A percentile compares a stretch with the other conserved stretches of the same genome.
phyloP scores from a whole-genome alignment of 345 rosid genomes.

The Capsella bursapastoris region DNA sequence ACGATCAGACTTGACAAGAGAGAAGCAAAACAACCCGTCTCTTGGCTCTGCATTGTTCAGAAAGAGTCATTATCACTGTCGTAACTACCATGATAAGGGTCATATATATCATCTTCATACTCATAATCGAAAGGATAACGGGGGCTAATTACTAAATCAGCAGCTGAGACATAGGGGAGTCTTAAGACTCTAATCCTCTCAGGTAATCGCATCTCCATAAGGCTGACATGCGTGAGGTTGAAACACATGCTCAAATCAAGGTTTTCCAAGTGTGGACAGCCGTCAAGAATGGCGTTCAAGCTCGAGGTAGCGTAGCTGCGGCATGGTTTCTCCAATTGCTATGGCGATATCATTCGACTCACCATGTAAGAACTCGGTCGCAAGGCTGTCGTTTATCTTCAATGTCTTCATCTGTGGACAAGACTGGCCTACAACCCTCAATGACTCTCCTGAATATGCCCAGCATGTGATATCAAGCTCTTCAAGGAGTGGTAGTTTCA shows the following conservation, averaged over 20 bases:
- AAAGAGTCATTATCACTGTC: no score
- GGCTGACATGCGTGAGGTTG: no score
- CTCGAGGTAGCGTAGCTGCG: slow-evolving; percentile 1
- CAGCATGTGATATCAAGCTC: no score
- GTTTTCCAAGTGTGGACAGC: background rate
- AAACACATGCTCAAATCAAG: slow-evolving; percentile 2
- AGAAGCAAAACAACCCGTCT: no score
- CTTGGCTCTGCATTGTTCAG: no score
- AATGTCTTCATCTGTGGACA: slow-evolving; percentile 32
- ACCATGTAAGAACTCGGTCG: rapidly evolving
- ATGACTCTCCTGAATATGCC: background rate
- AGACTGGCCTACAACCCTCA: background rate
- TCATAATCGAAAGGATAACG: no score
- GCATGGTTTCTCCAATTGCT: slow-evolving; percentile 19
- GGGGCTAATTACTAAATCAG: no score
- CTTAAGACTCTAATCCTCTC: background rate
- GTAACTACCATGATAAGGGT: no score
- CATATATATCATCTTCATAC: no score
- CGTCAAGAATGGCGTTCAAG: slow-evolving; percentile 14
- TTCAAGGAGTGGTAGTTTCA: background rate
- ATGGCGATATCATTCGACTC: background rate
- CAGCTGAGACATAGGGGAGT: no score
- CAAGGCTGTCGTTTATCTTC: background rate
- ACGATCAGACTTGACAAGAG: no score
- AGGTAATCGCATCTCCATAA: no score